A percentile compares a stretch with the other conserved stretches of the same genome.
Evolutionary conservation across 176 grass and related monocot genomes (phyloP).

Genomic region (Oryza punctata): DNA sequence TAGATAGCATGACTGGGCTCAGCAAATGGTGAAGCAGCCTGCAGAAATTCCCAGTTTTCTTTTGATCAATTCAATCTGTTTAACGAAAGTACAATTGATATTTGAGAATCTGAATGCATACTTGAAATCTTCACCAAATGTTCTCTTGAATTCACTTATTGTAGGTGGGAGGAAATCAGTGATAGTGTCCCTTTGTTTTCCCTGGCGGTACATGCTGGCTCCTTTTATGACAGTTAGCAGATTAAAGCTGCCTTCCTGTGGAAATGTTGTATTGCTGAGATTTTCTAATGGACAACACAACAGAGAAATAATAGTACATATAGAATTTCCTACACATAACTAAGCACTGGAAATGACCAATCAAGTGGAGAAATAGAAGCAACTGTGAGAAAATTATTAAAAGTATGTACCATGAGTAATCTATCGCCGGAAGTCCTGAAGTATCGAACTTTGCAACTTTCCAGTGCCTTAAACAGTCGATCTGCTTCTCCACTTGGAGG

Average conservation of each 20-base stretch:
- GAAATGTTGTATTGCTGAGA: neutral
- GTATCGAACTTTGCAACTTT: constrained; percentile 66
- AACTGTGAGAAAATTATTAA: neutral
- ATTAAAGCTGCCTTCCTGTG: constrained; percentile 72
- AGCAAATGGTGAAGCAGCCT: constrained; percentile 44
- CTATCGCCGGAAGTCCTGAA: constrained; percentile 61
- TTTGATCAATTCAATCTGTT: neutral
- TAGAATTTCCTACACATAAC: neutral
- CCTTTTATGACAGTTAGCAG: constrained; percentile 69
- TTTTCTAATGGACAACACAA: neutral
- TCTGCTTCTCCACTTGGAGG: constrained; percentile 66
- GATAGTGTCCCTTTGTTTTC: constrained; percentile 45
- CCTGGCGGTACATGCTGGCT: constrained; percentile 54
- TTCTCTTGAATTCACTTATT: constrained; percentile 68
- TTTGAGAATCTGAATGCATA: constrained; percentile 19
- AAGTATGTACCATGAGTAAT: constrained; percentile 55
- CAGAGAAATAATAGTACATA: neutral
- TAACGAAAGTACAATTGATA: neutral
- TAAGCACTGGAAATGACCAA: neutral
- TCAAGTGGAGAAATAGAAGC: neutral
- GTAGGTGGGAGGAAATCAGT: constrained; percentile 72
- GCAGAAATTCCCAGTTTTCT: constrained; percentile 24
- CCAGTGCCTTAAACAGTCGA: constrained; percentile 52
- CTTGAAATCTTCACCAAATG: constrained; percentile 47
- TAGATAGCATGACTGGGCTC: constrained; percentile 66